Conservation (phyloP, 1,284 basidiomycete species). For the Austroboletus novae-zelandiae region DNA sequence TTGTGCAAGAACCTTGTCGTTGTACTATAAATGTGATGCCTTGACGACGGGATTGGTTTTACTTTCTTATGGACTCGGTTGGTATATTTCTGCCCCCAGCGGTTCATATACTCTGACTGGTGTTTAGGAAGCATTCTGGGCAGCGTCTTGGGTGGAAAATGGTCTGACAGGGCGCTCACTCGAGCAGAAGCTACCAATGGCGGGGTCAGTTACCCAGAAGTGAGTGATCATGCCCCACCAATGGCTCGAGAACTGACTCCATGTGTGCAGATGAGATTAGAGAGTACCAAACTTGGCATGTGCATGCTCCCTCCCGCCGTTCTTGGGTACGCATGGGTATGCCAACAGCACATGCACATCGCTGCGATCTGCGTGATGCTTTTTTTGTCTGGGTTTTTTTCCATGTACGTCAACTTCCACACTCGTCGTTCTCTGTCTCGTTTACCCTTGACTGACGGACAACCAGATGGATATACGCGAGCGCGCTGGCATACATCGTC, state of each 20-base stretch:
- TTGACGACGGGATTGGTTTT: slow-evolving; percentile 76
- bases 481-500: slow-evolving; percentile 73
- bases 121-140: slow-evolving; percentile 59
- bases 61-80: slow-evolving; percentile 71
- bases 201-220: slow-evolving; percentile 67
- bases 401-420: slow-evolving; percentile 49
- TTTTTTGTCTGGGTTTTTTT: slow-evolving; percentile 68
- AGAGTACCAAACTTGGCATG: slow-evolving; percentile 60
- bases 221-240: slow-evolving; percentile 26
- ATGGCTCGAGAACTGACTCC: background rate
- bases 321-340: slow-evolving; percentile 78
- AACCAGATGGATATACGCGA: slow-evolving; percentile 57
- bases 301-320: slow-evolving; percentile 55
- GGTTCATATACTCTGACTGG: background rate
- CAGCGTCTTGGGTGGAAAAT: slow-evolving; percentile 73
- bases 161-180: slow-evolving; percentile 67
- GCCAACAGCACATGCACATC: slow-evolving; percentile 62
- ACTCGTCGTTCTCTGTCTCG: too few species aligned
- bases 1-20: slow-evolving; percentile 66
- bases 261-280: slow-evolving; percentile 64
- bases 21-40: slow-evolving; percentile 67
- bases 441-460: too few species aligned
- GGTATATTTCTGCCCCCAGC: slow-evolving; percentile 7
- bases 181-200: slow-evolving; percentile 60
- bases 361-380: slow-evolving; percentile 63